Percentiles rank a stretch among this genome's conserved stretches.
Evolutionary conservation across 768 basidiomycete species (phyloP).

Genomic region (Russula brevipes): DNA sequence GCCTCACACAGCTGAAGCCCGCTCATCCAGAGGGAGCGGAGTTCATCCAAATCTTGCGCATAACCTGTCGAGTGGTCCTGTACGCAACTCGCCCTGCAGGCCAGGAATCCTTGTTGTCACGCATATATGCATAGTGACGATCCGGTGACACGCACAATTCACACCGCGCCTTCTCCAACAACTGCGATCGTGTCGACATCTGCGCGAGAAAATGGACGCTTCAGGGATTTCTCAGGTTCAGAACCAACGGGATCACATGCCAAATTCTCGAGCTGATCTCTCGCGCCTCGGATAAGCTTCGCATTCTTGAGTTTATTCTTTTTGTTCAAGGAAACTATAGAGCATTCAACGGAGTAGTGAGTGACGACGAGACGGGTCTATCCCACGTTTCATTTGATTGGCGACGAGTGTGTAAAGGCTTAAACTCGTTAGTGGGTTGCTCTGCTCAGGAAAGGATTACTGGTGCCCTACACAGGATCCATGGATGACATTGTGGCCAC

Average conservation of each 20-base stretch:
- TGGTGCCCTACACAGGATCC: not conserved
- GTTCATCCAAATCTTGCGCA: slow-evolving; percentile 10
- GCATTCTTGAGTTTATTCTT: slow-evolving; percentile 2
- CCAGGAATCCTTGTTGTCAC: not conserved
- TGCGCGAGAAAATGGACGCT: not conserved
- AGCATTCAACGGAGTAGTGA: not conserved
- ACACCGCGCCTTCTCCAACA: slow-evolving; percentile 2
- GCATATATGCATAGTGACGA: slow-evolving; percentile 10
- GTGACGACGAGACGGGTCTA: not conserved
- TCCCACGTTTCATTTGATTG: slow-evolving; percentile 16
- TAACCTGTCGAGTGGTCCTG: slow-evolving; percentile 2
- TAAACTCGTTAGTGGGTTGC: not conserved
- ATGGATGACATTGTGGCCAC: not conserved
- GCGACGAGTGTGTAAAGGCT: slow-evolving; percentile 10
- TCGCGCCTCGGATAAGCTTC: slow-evolving; percentile 10
- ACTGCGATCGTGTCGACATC: slow-evolving; percentile 3
- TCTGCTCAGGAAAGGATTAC: not conserved
- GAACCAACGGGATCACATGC: slow-evolving; percentile 1
- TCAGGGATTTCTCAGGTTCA: not conserved
- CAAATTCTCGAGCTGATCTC: slow-evolving; percentile 16
- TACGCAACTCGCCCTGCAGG: not conserved
- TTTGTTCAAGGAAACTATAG: slow-evolving; percentile 5
- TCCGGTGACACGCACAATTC: slow-evolving; percentile 11
- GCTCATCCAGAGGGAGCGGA: slow-evolving; percentile 8
- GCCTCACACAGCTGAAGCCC: slow-evolving; percentile 4